Evolutionary conservation across 2,329 filamentous ascomycete species (phyloP), one percentile per base, ranked within the genome.

Genomic region (Fusarium stilboides): DNA sequence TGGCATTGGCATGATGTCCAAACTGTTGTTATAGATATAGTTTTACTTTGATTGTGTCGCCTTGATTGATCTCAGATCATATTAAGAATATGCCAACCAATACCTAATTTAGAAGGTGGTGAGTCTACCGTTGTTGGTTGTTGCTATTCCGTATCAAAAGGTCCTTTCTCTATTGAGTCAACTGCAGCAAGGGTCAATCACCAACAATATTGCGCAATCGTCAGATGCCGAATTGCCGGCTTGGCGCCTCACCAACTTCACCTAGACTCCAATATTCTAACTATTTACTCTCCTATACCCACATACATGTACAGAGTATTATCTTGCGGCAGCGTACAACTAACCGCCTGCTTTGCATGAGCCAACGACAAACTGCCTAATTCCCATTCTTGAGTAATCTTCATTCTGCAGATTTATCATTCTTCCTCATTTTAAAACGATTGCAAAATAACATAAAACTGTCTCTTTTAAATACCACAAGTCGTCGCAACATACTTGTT

Each of bases 391-490:
- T 5, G 5, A 7, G 22, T 24, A 24, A 24, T 24, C 22, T 24
- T 24, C 13, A 12, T 3, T 5, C 9, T 14, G 9, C 3, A 15
- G 5, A 42, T 3, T 5, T 24, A 24, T 17, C 3, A 39, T 19
- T 28, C 6, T 17, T 1, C 9, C 1, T 4, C 3, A 12, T 6
- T 9, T 15, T 6, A 2, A 5, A 6, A 1, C 6, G 2, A 49
- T 24, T 10, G 5, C 2, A 36, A 3, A 24, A n/a, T 3, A 13
- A n/a, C 31, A 6, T 5, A 17, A 2, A 33, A 4, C 12, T 3
- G 10, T 7, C 9, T 24, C 10, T 8, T 33, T 1, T 22, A 42
- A 42, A 2, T 19, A 22, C 20, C 14, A 2, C 22, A 43, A 17
- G 2, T n/a, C 10, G 13, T 6, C 17, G 8, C 3, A 3, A 10